phyloP scores from a whole-genome alignment of 441 rosid genomes.

The Croton setiger region DNA sequence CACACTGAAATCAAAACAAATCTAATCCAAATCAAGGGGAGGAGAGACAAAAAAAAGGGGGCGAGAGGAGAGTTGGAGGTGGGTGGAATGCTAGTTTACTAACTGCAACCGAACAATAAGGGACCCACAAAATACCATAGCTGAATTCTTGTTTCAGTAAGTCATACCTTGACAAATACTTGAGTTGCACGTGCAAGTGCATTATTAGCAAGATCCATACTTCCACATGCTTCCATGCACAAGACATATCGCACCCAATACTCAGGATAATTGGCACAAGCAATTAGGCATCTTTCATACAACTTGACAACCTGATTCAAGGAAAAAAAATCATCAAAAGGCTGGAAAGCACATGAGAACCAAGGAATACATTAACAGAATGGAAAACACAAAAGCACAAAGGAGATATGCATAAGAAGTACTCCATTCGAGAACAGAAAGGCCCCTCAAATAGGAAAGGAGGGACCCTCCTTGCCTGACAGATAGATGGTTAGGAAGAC shows the following conservation, averaged over 20 bases:
- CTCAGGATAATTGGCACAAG: slow-evolving; percentile 90
- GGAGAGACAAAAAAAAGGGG: not conserved
- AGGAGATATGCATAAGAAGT: slow-evolving; percentile 79
- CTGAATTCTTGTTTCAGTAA: not conserved
- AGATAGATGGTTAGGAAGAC: slow-evolving; percentile 94
- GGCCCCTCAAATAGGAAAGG: slow-evolving; percentile 80
- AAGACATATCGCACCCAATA: slow-evolving; percentile 87
- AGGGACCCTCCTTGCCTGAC: slow-evolving; percentile 96
- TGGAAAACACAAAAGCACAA: slow-evolving; percentile 41
- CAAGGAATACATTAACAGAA: slow-evolving; percentile 20
- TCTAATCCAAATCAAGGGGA: not conserved
- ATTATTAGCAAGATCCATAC: slow-evolving; percentile 81
- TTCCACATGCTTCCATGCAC: slow-evolving; percentile 78
- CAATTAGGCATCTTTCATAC: slow-evolving; percentile 92
- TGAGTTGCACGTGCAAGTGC: slow-evolving; percentile 92
- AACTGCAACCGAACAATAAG: not conserved
- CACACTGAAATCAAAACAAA: not conserved
- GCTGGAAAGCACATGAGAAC: slow-evolving; percentile 23
- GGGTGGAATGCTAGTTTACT: not conserved
- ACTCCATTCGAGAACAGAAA: slow-evolving; percentile 83
- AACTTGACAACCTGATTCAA: slow-evolving; percentile 74
- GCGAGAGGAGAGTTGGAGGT: not conserved
- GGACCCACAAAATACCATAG: not conserved
- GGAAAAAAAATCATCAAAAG: slow-evolving; percentile 21
- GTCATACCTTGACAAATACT: slow-evolving; percentile 88